Evolutionary conservation across 2,329 filamentous ascomycete species (phyloP), one percentile per base, ranked within the genome.

Genomic region (Cladosporium cucumerinum): DNA sequence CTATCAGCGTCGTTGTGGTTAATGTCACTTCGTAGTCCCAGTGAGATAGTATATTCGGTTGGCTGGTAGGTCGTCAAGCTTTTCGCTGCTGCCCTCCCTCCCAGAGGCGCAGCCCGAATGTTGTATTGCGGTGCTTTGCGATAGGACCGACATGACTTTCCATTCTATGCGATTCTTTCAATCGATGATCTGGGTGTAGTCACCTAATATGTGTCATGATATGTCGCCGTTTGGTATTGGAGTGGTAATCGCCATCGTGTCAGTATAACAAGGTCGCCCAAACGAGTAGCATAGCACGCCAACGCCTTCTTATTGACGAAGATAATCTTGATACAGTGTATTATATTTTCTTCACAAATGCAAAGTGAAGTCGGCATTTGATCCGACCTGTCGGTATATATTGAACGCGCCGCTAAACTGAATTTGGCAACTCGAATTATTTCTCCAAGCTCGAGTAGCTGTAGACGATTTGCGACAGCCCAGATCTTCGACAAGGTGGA

Each of bases 401-500:
- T 30, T 32, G 18, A 23, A 21, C 16, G 30, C 30, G 54, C 54
- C 52, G 54, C 54, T 57, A 57, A 30, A 26, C 54, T 57, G 12
- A 32, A 57, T 57, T 39, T 14, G 54, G 54, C 23, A 39, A 57
- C 54, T 57, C 21, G 54, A 57, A 57, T 57, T 57, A 57, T 21
- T 57, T 57, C 54, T 57, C 54, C 30, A 57, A 39, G 30, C 32
- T 51, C 5, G 4, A 39, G 16, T 21, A 46, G 39, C 39, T 25
- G 12, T 57, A 32, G 18, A 32, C 26, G 26, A 32, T 39, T 57
- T 39, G 54, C 54, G 52, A n/a, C 52, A 57, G 32, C 11, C 28
- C 30, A 39, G 32, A 54, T 32, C 26, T 14, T 54, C 16, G 51
- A 54, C 26, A 18, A 32, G 10, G 51, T 21, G 18, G 32, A 6